Percentiles rank a stretch among this genome's conserved stretches.
These are phyloP conservation scores for Pestalotiopsis sp. DNA, from an alignment of 2,329 filamentous ascomycete species.

Conservation along the genomic window DNA sequence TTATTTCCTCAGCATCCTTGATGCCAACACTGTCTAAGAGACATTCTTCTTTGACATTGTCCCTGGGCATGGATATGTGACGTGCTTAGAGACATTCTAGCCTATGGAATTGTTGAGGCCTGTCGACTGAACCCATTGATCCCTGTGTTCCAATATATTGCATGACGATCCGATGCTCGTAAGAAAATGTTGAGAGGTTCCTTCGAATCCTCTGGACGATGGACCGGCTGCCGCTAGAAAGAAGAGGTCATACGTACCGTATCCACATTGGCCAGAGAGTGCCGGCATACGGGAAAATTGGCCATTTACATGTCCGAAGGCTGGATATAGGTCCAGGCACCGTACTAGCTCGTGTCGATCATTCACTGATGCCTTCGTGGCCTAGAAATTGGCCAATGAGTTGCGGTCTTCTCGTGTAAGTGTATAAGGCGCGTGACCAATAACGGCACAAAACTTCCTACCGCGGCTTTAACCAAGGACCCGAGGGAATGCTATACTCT, in stretches of 20 bases:
- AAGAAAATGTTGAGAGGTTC: not conserved
- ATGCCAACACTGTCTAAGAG: too few species aligned
- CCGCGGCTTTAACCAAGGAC: not conserved
- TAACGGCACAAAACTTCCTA: not conserved
- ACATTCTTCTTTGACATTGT: too few species aligned
- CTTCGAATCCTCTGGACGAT: not conserved
- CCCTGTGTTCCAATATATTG: not conserved
- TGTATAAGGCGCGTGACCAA: not conserved
- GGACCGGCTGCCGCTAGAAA: not conserved
- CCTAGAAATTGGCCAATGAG: not conserved
- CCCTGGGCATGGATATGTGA: not conserved
- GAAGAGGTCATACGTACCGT: not conserved
- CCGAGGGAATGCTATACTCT: not conserved
- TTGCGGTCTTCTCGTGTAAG: not conserved
- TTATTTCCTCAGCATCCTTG: too few species aligned
- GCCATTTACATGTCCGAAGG: not conserved
- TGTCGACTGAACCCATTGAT: not conserved
- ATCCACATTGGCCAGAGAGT: not conserved
- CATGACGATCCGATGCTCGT: not conserved
- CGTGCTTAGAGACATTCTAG: not conserved
- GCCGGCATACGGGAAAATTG: not conserved
- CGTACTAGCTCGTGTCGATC: not conserved
- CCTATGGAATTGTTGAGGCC: not conserved
- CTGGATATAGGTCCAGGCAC: not conserved
- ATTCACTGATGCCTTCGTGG: not conserved